A percentile compares a stretch with the other conserved stretches of the same genome.
Evolutionary conservation across 2,329 filamentous ascomycete genomes (phyloP).

Genomic region (Claviceps arundinis): DNA sequence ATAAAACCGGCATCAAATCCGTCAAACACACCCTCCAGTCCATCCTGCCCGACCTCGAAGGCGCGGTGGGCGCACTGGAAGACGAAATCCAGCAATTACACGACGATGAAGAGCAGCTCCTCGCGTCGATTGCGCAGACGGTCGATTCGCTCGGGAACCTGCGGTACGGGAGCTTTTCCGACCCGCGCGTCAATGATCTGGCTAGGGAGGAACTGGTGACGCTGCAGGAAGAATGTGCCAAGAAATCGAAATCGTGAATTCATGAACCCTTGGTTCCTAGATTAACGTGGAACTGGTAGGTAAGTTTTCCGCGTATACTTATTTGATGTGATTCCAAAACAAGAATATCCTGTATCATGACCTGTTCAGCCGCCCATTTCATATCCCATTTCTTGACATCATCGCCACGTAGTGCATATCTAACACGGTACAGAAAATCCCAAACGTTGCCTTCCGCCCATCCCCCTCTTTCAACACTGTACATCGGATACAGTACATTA

Average conservation of each 20-base stretch:
- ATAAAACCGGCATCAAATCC: constrained; percentile 28
- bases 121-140: constrained; percentile 48
- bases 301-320: background rate
- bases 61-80: constrained; percentile 51
- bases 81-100: constrained; percentile 53
- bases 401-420: background rate
- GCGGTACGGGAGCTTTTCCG: constrained; percentile 63
- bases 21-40: constrained; percentile 47
- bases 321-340: background rate
- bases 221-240: constrained; percentile 46
- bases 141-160: constrained; percentile 69
- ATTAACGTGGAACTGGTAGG: background rate
- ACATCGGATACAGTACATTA: background rate
- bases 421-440: background rate
- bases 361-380: background rate
- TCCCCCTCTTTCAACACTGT: background rate
- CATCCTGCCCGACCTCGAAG: constrained; percentile 56
- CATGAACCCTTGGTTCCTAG: background rate
- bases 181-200: constrained; percentile 49
- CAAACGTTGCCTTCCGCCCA: background rate
- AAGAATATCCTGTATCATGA: background rate
- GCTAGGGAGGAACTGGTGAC: constrained; percentile 50
- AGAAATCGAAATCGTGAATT: constrained; percentile 17
- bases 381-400: background rate
- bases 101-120: constrained; percentile 45